Percentiles rank a stretch among this genome's conserved stretches.
These are phyloP conservation scores for Suhomyces xylopsoci DNA, from an alignment of 805 yeast genomes.

Conservation along the genomic window DNA sequence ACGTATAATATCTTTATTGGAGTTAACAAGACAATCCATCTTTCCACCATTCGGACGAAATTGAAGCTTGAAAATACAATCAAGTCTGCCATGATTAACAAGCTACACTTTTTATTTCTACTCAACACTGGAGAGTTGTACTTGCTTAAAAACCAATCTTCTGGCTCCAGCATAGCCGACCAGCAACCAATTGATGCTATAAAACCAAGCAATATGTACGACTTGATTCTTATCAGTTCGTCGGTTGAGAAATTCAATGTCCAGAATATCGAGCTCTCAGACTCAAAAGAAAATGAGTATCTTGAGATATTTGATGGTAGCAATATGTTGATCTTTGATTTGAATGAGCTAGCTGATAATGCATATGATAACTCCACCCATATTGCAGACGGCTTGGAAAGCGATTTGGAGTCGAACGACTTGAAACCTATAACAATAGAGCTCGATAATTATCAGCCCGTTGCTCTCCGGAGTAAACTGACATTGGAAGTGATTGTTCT, in stretches of 20 bases:
- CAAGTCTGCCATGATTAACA: constrained; percentile 24
- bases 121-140: constrained; percentile 38
- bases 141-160: constrained; percentile 31
- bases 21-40: constrained; percentile 31
- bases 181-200: constrained; percentile 4
- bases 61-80: constrained; percentile 21
- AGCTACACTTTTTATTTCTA: constrained; percentile 34
- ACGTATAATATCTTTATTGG: constrained; percentile 27
- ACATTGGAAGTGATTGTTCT: constrained; percentile 44
- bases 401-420: constrained; percentile 5
- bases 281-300: constrained; percentile 3
- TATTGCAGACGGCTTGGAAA: constrained; percentile 14
- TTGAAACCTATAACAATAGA: constrained; percentile 27
- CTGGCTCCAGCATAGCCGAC: constrained; percentile 1
- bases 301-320: constrained; percentile 40
- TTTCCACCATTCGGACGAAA: constrained; percentile 28
- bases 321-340: constrained; percentile 27
- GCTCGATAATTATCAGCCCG: constrained; percentile 25
- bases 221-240: constrained; percentile 27
- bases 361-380: constrained; percentile 18
- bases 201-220: constrained; percentile 30
- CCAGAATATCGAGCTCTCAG: constrained; percentile 17
- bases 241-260: constrained; percentile 34
- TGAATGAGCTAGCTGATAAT: constrained; percentile 21
- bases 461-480: constrained; percentile 13